These are phyloP conservation scores for Cyberlindnera bimundalis DNA, from an alignment of 805 yeast genomes.

Conservation along the genomic window DNA sequence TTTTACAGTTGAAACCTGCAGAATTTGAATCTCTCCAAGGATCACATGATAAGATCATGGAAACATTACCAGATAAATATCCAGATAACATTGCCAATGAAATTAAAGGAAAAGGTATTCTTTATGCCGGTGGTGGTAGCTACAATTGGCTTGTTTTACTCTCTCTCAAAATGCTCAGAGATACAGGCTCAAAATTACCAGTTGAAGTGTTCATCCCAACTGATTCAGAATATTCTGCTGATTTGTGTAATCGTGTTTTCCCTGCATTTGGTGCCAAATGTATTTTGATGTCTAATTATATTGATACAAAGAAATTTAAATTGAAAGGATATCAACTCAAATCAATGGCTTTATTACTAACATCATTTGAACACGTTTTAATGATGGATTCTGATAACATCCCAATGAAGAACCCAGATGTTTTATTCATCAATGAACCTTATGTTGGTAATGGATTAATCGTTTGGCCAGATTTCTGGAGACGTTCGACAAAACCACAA, in stretches of 20 bases:
- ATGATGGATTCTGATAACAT: slow-evolving; percentile 75
- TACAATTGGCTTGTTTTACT: slow-evolving; percentile 61
- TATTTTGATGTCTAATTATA: slow-evolving; percentile 45
- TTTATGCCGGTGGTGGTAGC: slow-evolving; percentile 72
- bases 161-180: slow-evolving; percentile 52
- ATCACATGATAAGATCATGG: slow-evolving; percentile 22
- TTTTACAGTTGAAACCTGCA: slow-evolving; percentile 13
- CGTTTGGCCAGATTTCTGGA: slow-evolving; percentile 73
- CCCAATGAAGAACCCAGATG: slow-evolving; percentile 49
- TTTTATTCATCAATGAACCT: slow-evolving; percentile 36
- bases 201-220: slow-evolving; percentile 80
- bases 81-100: slow-evolving; percentile 35
- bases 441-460: slow-evolving; percentile 39
- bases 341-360: slow-evolving; percentile 68
- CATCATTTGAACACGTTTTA: slow-evolving; percentile 72
- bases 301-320: slow-evolving; percentile 41
- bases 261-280: slow-evolving; percentile 69
- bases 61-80: slow-evolving; percentile 37
- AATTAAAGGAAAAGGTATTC: slow-evolving; percentile 55
- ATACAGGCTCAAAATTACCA: slow-evolving; percentile 65
- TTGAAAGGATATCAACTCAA: slow-evolving; percentile 62
- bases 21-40: slow-evolving; percentile 19
- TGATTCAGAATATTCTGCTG: slow-evolving; percentile 64
- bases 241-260: slow-evolving; percentile 60
- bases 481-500: slow-evolving; percentile 58